phyloP scores from a whole-genome alignment of 2,329 filamentous ascomycete genomes.

The Fulvia fulva region DNA sequence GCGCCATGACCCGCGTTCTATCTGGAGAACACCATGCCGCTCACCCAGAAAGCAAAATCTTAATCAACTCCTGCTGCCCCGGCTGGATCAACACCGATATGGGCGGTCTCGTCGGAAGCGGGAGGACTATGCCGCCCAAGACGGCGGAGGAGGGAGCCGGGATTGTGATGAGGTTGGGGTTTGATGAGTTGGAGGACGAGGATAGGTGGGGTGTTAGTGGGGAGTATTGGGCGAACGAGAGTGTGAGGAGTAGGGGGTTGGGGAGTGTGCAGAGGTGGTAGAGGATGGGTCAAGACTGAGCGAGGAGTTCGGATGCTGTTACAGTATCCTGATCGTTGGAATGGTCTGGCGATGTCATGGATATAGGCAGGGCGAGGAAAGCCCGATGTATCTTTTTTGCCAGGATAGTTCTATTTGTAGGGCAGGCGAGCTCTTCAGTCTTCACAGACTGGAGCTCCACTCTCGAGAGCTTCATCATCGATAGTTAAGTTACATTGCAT shows the following conservation, averaged over 20 bases:
- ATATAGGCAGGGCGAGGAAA: no score
- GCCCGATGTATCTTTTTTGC: no score
- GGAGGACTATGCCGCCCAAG: slow-evolving; percentile 29
- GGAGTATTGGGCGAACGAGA: slow-evolving; percentile 36
- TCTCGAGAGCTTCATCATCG: no score
- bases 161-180: slow-evolving; percentile 35
- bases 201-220: slow-evolving; percentile 33
- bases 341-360: no score
- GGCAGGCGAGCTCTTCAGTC: no score
- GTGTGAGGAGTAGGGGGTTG: slow-evolving; percentile 28
- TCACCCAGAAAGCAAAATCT: slow-evolving; percentile 20
- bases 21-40: slow-evolving; percentile 25
- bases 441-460: no score
- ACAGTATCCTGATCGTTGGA: no score
- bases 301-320: no score
- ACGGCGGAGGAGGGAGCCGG: slow-evolving; percentile 34
- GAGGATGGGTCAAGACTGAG: not conserved
- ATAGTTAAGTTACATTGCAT: no score
- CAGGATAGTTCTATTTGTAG: no score
- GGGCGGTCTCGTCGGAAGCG: slow-evolving; percentile 28
- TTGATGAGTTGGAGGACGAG: slow-evolving; percentile 36
- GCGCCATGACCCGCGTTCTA: slow-evolving; percentile 32
- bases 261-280: slow-evolving; percentile 34
- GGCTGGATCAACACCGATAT: slow-evolving; percentile 38
- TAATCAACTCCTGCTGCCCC: slow-evolving; percentile 38